phyloP scores from a whole-genome alignment of 805 yeast genomes.

The Myxozyma kluyveri region DNA sequence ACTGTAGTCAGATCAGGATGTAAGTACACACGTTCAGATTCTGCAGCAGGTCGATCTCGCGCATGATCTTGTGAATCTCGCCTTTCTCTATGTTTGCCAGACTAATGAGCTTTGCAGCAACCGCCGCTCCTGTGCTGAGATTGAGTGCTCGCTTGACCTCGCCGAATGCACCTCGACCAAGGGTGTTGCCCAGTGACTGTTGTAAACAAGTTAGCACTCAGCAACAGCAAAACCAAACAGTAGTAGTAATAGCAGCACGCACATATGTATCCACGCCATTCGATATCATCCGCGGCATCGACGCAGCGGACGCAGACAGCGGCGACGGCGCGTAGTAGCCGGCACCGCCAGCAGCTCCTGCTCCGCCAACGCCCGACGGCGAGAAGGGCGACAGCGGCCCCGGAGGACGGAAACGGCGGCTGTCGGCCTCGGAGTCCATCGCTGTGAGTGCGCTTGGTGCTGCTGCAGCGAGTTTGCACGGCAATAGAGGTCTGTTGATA shows the following conservation, averaged over 20 bases:
- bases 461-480: no score
- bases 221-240: no score
- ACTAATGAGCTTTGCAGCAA: constrained; percentile 78
- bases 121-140: constrained; percentile 58
- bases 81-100: constrained; percentile 43
- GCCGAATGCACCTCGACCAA: constrained; percentile 93
- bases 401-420: constrained; percentile 36
- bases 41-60: constrained; percentile 64
- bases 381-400: constrained; percentile 77
- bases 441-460: not conserved
- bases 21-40: constrained; percentile 44
- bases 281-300: no score
- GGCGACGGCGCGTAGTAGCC: no score
- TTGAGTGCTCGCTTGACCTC: constrained; percentile 76
- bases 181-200: constrained; percentile 49
- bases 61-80: constrained; percentile 43
- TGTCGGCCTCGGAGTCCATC: constrained; percentile 5
- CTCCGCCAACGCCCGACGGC: constrained; percentile 71
- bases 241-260: no score
- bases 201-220: constrained; percentile 1
- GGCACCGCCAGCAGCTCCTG: no score
- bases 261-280: no score
- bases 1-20: not conserved
- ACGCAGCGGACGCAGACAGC: no score
- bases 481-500: no score